phyloP scores from a whole-genome alignment of 2,329 filamentous ascomycete species.

The Coniella lustricola region DNA sequence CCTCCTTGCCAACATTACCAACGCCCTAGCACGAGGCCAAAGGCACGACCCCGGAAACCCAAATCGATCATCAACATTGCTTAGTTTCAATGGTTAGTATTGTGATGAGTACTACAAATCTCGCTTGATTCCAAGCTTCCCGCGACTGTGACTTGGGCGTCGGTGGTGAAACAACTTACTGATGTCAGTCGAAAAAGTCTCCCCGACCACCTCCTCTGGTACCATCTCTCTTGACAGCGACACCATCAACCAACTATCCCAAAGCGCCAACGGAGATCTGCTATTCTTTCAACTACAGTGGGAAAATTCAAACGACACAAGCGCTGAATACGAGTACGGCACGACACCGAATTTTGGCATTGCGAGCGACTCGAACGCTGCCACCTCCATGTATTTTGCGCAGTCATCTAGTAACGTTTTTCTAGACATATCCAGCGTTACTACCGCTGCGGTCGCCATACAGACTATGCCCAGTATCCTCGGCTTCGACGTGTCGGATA shows the following conservation, averaged over 20 bases:
- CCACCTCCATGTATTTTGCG: not conserved
- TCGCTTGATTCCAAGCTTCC: no score
- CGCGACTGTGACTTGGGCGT: no score
- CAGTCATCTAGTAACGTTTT: no score
- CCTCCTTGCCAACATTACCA: no score
- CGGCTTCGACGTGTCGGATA: no score
- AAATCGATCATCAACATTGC: no score
- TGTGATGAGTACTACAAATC: no score
- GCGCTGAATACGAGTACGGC: not conserved
- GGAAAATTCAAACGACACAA: not conserved
- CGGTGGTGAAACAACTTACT: no score
- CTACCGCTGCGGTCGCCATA: not conserved
- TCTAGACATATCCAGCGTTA: not conserved
- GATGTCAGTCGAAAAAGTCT: not conserved
- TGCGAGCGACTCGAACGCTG: not conserved
- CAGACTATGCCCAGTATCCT: no score
- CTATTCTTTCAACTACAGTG: not conserved
- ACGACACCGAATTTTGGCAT: not conserved
- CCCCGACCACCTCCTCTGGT: not conserved
- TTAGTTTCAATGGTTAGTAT: no score
- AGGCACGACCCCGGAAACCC: no score
- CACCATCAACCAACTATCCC: not conserved
- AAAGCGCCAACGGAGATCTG: not conserved
- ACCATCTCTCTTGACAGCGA: not conserved
- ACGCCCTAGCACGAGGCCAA: no score